These are phyloP conservation scores for Flaveria bidentis DNA, from an alignment of 129 eudicot species.

Conservation along the genomic window DNA sequence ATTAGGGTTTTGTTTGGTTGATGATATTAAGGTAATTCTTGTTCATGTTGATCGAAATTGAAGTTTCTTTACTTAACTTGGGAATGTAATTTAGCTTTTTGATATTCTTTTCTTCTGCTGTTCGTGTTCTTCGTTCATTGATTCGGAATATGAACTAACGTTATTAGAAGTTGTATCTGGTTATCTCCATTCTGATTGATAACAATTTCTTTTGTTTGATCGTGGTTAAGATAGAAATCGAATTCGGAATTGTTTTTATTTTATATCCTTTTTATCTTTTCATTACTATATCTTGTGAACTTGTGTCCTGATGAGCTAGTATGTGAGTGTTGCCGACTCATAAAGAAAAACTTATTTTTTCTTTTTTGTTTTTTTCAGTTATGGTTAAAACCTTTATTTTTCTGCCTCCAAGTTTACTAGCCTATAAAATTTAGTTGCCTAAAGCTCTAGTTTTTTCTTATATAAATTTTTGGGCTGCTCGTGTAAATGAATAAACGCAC, in stretches of 20 bases:
- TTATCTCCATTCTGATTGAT: neutral
- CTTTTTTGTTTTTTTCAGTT: too few relatives aligned
- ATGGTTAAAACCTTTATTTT: too few relatives aligned
- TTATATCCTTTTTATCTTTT: neutral
- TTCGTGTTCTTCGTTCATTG: neutral
- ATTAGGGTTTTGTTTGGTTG: too few relatives aligned
- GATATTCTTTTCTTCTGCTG: constrained; percentile 6
- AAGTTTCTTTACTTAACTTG: neutral
- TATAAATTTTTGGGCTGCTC: too few relatives aligned
- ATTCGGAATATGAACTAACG: neutral
- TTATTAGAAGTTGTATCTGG: too few relatives aligned
- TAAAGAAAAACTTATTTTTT: neutral
- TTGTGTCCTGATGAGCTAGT: neutral
- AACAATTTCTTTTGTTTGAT: neutral
- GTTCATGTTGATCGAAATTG: neutral
- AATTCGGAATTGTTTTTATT: neutral
- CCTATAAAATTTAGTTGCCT: too few relatives aligned
- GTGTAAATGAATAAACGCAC: too few relatives aligned
- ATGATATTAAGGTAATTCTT: neutral
- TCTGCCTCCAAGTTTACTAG: too few relatives aligned
- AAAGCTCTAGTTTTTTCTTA: too few relatives aligned
- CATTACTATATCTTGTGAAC: constrained; percentile 5
- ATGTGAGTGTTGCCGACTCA: neutral
- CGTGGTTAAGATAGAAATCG: neutral
- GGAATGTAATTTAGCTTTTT: too few relatives aligned